These are phyloP conservation scores for Lecanicillium sp. DNA, from an alignment of 2,329 filamentous ascomycete genomes.

Conservation along the genomic window DNA sequence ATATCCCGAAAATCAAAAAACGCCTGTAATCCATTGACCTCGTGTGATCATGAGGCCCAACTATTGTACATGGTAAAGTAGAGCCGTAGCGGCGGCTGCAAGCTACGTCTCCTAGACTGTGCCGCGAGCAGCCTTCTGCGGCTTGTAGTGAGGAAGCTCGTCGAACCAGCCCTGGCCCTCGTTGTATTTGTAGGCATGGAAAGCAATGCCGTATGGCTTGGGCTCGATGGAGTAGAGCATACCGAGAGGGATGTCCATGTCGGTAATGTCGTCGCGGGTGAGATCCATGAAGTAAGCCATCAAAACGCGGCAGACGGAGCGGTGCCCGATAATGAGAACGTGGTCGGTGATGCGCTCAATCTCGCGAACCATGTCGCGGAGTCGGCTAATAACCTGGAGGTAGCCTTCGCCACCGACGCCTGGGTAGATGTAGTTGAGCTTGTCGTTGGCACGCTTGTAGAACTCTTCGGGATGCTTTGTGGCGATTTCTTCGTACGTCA, in stretches of 20 bases:
- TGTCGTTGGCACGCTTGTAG: constrained; percentile 70
- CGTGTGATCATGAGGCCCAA: not conserved
- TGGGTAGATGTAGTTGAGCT: constrained; percentile 93
- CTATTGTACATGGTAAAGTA: constrained; percentile 9
- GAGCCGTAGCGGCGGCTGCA: not conserved
- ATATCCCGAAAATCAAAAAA: not conserved
- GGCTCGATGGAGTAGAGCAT: constrained; percentile 94
- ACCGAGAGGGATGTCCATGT: constrained; percentile 87
- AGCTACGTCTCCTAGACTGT: constrained; percentile 10
- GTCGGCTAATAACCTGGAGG: constrained; percentile 90
- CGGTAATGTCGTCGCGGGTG: constrained; percentile 83
- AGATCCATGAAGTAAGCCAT: constrained; percentile 96
- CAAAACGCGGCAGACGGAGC: constrained; percentile 84
- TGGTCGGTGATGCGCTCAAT: constrained; percentile 97
- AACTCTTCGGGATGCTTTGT: constrained; percentile 77
- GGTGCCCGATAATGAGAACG: constrained; percentile 84
- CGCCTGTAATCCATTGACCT: not conserved
- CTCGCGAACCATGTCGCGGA: constrained; percentile 93
- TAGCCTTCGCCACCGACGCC: constrained; percentile 95
- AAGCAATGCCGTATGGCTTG: constrained; percentile 95
- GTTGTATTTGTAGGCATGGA: constrained; percentile 92
- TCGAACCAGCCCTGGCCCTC: constrained; percentile 73
- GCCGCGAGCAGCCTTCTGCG: constrained; percentile 45
- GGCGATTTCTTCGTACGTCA: constrained; percentile 89
- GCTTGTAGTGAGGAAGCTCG: constrained; percentile 75